Evolutionary conservation across 345 rosid genomes (phyloP).

Genomic region (Schrenkiella parvula): DNA sequence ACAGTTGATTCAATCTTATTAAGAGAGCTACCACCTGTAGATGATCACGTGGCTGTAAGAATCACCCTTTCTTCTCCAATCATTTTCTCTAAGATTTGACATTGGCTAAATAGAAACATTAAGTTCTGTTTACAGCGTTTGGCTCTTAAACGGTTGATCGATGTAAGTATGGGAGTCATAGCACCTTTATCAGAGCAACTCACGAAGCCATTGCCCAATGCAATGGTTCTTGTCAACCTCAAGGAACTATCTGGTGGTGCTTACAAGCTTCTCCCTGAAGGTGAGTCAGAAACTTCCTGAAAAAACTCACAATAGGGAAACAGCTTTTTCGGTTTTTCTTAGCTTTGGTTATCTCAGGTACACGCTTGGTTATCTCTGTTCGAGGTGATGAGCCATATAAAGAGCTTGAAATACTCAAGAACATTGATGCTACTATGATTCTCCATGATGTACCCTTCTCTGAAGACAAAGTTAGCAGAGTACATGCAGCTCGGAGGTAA

Average conservation of each 20-base stretch:
- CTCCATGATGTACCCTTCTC: slow-evolving; percentile 69
- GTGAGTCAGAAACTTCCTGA: slow-evolving; percentile 34
- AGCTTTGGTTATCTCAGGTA: slow-evolving; percentile 43
- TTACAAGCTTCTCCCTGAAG: slow-evolving; percentile 95
- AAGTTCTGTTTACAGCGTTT: slow-evolving; percentile 54
- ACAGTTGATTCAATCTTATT: slow-evolving; percentile 86
- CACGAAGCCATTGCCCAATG: slow-evolving; percentile 89
- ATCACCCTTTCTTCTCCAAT: slow-evolving; percentile 12
- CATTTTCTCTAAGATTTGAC: not conserved
- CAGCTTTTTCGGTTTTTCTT: not conserved
- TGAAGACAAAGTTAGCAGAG: slow-evolving; percentile 79
- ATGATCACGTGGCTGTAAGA: slow-evolving; percentile 83
- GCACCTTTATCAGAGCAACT: slow-evolving; percentile 92
- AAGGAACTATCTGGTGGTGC: slow-evolving; percentile 87
- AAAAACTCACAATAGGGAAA: not conserved
- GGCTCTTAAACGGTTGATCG: slow-evolving; percentile 89
- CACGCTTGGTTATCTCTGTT: slow-evolving; percentile 83
- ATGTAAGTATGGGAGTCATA: slow-evolving; percentile 89
- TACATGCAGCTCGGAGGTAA: slow-evolving; percentile 98
- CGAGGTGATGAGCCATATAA: slow-evolving; percentile 77
- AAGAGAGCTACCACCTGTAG: slow-evolving; percentile 84
- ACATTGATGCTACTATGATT: slow-evolving; percentile 67
- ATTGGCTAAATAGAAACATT: slow-evolving; percentile 16
- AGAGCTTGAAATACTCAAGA: slow-evolving; percentile 76
- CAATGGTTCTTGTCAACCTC: slow-evolving; percentile 86